Evolutionary conservation across 2,329 filamentous ascomycete species (phyloP).

Genomic region (Aspergillus sp.): DNA sequence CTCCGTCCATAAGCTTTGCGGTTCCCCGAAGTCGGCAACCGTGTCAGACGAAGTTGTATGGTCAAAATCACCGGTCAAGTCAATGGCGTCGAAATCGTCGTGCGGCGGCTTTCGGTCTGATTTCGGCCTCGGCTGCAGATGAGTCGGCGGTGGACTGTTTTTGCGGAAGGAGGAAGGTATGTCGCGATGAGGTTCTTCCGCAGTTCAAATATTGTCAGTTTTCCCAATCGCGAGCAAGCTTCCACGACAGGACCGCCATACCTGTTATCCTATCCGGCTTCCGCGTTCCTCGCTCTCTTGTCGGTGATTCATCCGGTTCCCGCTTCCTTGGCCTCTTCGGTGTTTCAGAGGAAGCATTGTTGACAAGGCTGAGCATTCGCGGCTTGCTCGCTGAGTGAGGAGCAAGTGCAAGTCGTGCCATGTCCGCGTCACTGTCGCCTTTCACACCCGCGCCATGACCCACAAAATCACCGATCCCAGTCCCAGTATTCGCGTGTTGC

Average conservation of each 20-base stretch:
- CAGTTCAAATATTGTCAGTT: conserved; percentile 4
- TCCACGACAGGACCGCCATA: conserved; percentile 7
- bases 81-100: conserved; percentile 36
- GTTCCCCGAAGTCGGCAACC: conserved; percentile 32
- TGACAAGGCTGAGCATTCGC: conserved; percentile 27
- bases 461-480: conserved; percentile 11
- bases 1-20: conserved; percentile 36
- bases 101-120: conserved; percentile 9
- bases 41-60: conserved; percentile 30
- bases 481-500: conserved; percentile 5
- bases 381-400: conserved; percentile 32
- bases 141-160: conserved; percentile 10
- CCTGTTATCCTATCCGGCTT: conserved; percentile 14
- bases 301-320: conserved; percentile 6
- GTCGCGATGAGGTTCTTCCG: conserved; percentile 10
- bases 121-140: conserved; percentile 10
- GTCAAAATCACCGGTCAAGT: conserved; percentile 33
- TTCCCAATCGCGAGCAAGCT: not conserved
- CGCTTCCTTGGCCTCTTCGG: conserved; percentile 14
- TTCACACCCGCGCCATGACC: conserved; percentile 18
- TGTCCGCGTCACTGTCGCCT: conserved; percentile 21
- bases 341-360: conserved; percentile 11
- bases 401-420: conserved; percentile 37
- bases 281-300: conserved; percentile 2
- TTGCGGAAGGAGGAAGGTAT: conserved; percentile 12